phyloP scores from a whole-genome alignment of 2,329 filamentous ascomycete genomes.

The Trichoderma sp. region DNA sequence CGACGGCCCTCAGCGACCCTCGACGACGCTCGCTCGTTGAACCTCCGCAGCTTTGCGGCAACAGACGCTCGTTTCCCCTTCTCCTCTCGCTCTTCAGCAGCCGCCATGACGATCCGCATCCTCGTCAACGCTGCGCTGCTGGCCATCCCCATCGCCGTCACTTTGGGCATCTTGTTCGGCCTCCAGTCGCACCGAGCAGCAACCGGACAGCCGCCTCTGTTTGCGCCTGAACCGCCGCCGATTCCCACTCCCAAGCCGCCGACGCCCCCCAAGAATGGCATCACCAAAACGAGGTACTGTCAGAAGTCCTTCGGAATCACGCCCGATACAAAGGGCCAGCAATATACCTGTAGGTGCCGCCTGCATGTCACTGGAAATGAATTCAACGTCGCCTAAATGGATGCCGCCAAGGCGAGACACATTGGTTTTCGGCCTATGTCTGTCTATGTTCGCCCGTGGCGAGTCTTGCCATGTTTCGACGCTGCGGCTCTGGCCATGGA shows the following conservation, averaged over 20 bases:
- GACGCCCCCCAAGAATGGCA: constrained; percentile 20
- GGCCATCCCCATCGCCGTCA: constrained; percentile 48
- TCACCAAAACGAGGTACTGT: constrained; percentile 35
- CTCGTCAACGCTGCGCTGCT: constrained; percentile 50
- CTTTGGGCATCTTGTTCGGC: constrained; percentile 48
- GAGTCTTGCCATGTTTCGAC: not conserved
- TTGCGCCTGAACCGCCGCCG: constrained; percentile 30
- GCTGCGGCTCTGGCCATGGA: not conserved
- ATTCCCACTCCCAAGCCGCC: not conserved
- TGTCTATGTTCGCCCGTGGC: not conserved
- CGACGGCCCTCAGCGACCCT: not conserved
- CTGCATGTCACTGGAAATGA: not conserved
- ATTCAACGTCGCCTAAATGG: not conserved
- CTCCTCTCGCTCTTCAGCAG: not conserved
- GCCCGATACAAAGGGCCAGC: constrained; percentile 40
- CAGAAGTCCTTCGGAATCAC: constrained; percentile 45
- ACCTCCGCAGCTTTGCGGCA: constrained; percentile 11
- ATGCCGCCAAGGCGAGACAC: not conserved
- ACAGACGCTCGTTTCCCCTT: constrained; percentile 18
- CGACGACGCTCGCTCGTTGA: constrained; percentile 15
- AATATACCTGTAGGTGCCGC: constrained; percentile 45
- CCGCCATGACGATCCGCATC: constrained; percentile 39
- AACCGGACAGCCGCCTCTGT: constrained; percentile 44
- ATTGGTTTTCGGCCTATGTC: not conserved
- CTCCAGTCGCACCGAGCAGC: constrained; percentile 44